Evolutionary conservation across 2,329 filamentous ascomycete genomes (phyloP), one percentile per base, ranked within the genome.

Genomic region (Penicillium hesseltinei): DNA sequence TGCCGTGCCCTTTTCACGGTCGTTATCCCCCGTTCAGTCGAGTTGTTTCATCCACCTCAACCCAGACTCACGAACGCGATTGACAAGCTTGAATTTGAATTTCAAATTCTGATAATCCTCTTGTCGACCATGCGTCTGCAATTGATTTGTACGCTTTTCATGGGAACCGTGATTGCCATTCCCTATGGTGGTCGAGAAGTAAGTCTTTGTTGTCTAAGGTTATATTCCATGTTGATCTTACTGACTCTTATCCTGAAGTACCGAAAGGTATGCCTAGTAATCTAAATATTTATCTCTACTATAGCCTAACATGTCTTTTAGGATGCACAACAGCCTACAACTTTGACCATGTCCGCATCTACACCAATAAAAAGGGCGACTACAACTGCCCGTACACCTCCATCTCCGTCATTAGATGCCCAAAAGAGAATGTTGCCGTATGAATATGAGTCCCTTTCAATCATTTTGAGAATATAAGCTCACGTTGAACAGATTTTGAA

Each of bases 401-500:
- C 48, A 11, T 51, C 33, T 23, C 55, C 51, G 4, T 56, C 55
- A 19, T 45, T 52, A 49, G 31, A 51, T 40, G 39, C 51, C 3
- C 48, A 60, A 43, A 46, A 54, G 33, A 52, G 52, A 29, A 58
- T 56, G 49, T 44, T 62, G 46, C 55, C 45, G 61, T 60, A 54
- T 31, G 38, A 13, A 27, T 51, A 33, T 23, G 13, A 21, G 3
- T 9, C 40, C 10, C n/a, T 36, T 33, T 29, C 9, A 25, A 43
- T 1, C n/a, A 13, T 23, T n/a, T 38, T 23, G 27, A 35, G 27
- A 21, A 33, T 19, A 15, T 21, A 19, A 19, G 27, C 51, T 49
- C 4, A 54, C 15, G 21, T 23, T 15, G 27, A 33, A 13, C 21
- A 35, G 39, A 13, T 44, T 51, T 51, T 44, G 19, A 38, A 35